Evolutionary conservation across 1,284 basidiomycete genomes (phyloP), one percentile per base, ranked within the genome.

Genomic region (Cutaneotrichosporon sp.): DNA sequence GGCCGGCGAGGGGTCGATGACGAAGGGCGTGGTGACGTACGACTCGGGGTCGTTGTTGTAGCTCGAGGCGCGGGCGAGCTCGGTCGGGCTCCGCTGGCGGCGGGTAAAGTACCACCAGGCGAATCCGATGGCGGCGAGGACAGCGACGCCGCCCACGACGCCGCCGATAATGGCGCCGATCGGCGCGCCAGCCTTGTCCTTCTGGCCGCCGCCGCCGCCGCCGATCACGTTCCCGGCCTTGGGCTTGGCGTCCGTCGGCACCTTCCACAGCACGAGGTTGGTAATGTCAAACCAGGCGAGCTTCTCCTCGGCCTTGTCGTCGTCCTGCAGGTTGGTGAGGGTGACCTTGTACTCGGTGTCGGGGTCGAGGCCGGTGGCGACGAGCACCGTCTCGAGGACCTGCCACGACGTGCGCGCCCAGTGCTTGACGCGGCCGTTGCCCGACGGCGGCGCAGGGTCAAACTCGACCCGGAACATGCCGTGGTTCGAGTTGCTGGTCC

Each of bases 141-240:
- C 13, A 7, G 27, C 47, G 6, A 50, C 47, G 10, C 47, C 47
- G 18, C 47, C 47, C 11, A 56, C 45, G 4, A 56, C 54, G 1
- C 54, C 54, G 18, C 54, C 54, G 18, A 31, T 45, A 20, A 56
- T 56, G 3, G 54, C 43, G 2, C 54, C 54, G 11, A 34, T 20
- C 14, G 42, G 42, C 13, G 43, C 34, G 4, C 29, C 47, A n/a
- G n/a, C n/a, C n/a, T n/a, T n/a, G n/a, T n/a, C 29, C 29, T 29
- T 4, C 4, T 2, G 7, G 10, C 22, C 25, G 11, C 24, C 22
- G 22, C 22, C 22, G 11, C 14, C 22, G 10, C 25, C 14, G 45
- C 45, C 22, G 18, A 46, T 25, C 10, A 25, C 13, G 45, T 22
- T 3, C 11, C 13, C 18, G 22, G 22, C 45, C 4, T 6, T 25